Evolutionary conservation across 352 stramenopile species (phyloP).

Genomic region (Paralagenidium karlingii): DNA sequence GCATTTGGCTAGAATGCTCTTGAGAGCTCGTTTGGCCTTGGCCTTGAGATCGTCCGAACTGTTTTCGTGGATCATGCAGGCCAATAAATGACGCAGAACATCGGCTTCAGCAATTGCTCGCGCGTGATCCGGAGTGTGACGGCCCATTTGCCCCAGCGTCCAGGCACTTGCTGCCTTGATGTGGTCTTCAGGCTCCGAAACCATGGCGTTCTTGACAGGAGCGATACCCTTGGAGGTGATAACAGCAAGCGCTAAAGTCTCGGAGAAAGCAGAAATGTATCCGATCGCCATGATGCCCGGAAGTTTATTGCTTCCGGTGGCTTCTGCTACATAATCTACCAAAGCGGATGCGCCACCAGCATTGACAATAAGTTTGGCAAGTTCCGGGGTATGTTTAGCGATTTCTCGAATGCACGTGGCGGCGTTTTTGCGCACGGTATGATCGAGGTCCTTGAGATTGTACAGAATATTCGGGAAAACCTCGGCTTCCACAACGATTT

Average conservation of each 20-base stretch:
- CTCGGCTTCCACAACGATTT: constrained; percentile 93
- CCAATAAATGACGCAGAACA: constrained; percentile 86
- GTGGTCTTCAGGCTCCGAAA: constrained; percentile 91
- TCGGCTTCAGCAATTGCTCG: constrained; percentile 87
- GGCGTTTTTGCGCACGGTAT: constrained; percentile 92
- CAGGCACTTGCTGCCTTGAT: constrained; percentile 92
- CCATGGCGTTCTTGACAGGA: constrained; percentile 87
- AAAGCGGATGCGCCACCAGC: constrained; percentile 88
- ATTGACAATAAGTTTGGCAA: constrained; percentile 94
- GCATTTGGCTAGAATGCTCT: constrained; percentile 90
- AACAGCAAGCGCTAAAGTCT: constrained; percentile 89
- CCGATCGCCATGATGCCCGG: constrained; percentile 93
- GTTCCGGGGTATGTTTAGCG: constrained; percentile 91
- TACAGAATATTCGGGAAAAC: constrained; percentile 94
- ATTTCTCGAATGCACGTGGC: constrained; percentile 92
- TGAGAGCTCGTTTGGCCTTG: constrained; percentile 90
- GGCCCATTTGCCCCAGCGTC: constrained; percentile 91
- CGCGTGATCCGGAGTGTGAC: constrained; percentile 90
- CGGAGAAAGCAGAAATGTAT: constrained; percentile 92
- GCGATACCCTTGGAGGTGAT: constrained; percentile 90
- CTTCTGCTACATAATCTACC: constrained; percentile 88
- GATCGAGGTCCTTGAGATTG: constrained; percentile 91
- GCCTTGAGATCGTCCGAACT: constrained; percentile 89
- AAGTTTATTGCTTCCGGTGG: constrained; percentile 86
- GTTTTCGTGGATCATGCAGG: constrained; percentile 88